Evolutionary conservation across 805 yeast genomes (phyloP), one percentile per base, ranked within the genome.

Genomic region (Candida broadrunensis): DNA sequence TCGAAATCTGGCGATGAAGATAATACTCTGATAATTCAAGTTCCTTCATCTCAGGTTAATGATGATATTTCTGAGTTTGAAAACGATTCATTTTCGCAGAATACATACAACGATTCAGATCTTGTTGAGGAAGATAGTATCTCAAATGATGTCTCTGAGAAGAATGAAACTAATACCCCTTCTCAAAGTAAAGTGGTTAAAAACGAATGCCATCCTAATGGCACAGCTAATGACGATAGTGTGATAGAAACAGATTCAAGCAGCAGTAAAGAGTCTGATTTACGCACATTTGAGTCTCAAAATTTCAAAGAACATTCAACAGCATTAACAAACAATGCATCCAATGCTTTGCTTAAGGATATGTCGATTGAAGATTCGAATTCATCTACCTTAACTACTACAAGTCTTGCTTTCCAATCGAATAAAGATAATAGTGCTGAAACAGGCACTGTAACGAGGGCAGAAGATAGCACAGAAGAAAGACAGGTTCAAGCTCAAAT

Each of bases 101-200:
- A n/a, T n/a, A n/a, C n/a, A n/a, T n/a, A n/a, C n/a, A n/a, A n/a
- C 13, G 45, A 42, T 3, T 31, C 43, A 17, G 50, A 46, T 16
- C 15, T 41, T 6, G 36, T 42, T 5, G 48, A 46, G 7, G 46
- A 46, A 29, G 45, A 27, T 8, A 9, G 19, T 16, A 18, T 21
- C 30, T 37, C 27, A 5, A 25, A 12, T 25, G 14, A 12, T 25
- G n/a, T n/a, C n/a, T n/a, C n/a, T n/a, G n/a, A n/a, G n/a, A n/a
- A n/a, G n/a, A n/a, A n/a, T n/a, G n/a, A n/a, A n/a, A n/a, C n/a
- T n/a, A n/a, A n/a, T n/a, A n/a, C n/a, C n/a, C n/a, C n/a, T n/a
- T n/a, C n/a, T n/a, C n/a, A n/a, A n/a, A n/a, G n/a, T n/a, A n/a
- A n/a, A n/a, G n/a, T n/a, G n/a, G n/a, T n/a, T n/a, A n/a, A n/a